Evolutionary conservation across 2,329 filamentous ascomycete genomes (phyloP).

Genomic region (Fusarium piperis): DNA sequence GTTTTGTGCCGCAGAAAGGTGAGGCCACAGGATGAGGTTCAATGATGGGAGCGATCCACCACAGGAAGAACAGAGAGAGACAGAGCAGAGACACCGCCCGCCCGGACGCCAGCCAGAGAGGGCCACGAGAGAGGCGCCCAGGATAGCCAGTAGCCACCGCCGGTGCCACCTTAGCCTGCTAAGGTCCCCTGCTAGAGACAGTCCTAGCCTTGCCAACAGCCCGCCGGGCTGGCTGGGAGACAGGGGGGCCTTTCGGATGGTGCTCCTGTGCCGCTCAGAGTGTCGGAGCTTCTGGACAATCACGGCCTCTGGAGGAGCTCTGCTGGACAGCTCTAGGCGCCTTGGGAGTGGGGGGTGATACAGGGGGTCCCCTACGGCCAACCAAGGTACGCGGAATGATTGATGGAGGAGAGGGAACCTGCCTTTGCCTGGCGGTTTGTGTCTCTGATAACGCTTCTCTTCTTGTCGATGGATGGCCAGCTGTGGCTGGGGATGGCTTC

Average conservation of each 20-base stretch:
- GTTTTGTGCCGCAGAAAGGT: conserved; percentile 46
- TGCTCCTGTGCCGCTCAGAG: conserved; percentile 17
- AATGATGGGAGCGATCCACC: conserved; percentile 39
- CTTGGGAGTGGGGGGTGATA: conserved; percentile 25
- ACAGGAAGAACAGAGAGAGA: background rate
- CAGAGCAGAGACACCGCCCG: conserved; percentile 5
- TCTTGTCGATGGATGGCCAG: background rate
- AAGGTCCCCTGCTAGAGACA: conserved; percentile 27
- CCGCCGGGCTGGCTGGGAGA: conserved; percentile 9
- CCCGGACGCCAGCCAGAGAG: conserved; percentile 9
- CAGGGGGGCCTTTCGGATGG: conserved; percentile 16
- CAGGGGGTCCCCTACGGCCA: conserved; percentile 23
- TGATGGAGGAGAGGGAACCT: conserved; percentile 17
- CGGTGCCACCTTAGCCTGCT: conserved; percentile 28
- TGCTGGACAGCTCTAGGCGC: conserved; percentile 1
- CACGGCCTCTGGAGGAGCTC: conserved; percentile 1
- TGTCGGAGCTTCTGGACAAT: conserved; percentile 23
- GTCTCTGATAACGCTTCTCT: conserved; percentile 27
- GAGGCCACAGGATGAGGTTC: conserved; percentile 44
- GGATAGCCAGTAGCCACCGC: conserved; percentile 37
- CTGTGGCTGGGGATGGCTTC: conserved; percentile 31
- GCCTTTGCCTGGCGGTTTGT: conserved; percentile 12
- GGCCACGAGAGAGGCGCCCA: conserved; percentile 32
- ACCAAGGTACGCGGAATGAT: conserved; percentile 27
- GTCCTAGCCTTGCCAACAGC: conserved; percentile 33